These are phyloP conservation scores for Salicornia ramosissima DNA, from an alignment of 148 eudicot species.

Conservation along the genomic window DNA sequence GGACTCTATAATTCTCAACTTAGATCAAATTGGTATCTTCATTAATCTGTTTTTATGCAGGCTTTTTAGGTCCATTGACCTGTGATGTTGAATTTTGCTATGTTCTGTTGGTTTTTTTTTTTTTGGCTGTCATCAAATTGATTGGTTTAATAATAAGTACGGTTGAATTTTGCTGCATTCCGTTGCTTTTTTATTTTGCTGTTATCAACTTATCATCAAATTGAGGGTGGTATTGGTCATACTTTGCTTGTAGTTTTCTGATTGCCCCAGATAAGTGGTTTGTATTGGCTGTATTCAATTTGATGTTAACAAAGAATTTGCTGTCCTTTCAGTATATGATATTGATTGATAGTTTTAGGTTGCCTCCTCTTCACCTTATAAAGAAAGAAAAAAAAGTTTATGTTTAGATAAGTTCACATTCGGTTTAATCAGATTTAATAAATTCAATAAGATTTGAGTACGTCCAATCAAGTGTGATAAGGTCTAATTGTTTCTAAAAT, in stretches of 20 bases:
- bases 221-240: neutral
- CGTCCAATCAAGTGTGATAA: no score
- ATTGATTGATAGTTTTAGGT: neutral
- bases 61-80: neutral
- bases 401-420: no score
- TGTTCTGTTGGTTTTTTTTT: neutral
- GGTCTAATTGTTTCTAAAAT: no score
- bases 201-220: no score
- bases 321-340: neutral
- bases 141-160: no score
- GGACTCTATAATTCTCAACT: neutral
- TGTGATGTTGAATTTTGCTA: neutral
- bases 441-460: no score
- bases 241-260: neutral
- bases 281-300: neutral
- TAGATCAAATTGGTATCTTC: neutral
- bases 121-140: neutral
- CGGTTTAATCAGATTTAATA: no score
- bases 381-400: no score
- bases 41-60: neutral
- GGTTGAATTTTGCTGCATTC: neutral
- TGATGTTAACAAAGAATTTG: neutral
- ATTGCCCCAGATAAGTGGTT: neutral
- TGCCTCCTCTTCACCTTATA: no score
- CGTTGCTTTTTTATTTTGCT: neutral